Conservation (phyloP, 805 yeast genomes). For the Brettanomyces nanus region DNA sequence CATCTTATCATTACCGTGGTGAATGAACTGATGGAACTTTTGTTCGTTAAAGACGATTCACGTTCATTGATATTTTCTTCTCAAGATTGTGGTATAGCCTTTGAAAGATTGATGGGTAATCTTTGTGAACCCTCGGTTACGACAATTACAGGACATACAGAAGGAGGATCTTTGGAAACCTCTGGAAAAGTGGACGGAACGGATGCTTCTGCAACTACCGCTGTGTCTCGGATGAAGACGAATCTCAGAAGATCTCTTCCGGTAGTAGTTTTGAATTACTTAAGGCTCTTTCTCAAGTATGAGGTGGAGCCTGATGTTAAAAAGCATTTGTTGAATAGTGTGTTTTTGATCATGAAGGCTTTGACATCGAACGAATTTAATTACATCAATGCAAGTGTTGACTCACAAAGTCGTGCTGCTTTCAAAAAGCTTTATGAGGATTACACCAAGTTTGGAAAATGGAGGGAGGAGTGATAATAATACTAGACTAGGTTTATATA, state of each 20-base stretch:
- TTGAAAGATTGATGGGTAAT: conserved; percentile 52
- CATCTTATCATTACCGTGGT: conserved; percentile 51
- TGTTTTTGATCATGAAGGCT: conserved; percentile 60
- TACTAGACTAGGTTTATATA: neutral
- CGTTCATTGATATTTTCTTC: conserved; percentile 9
- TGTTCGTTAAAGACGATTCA: conserved; percentile 23
- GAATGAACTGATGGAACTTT: conserved; percentile 40
- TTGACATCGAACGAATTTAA: conserved; percentile 60
- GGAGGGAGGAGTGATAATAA: conserved; percentile 50
- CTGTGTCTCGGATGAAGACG: conserved; percentile 45
- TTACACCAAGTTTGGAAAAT: conserved; percentile 71
- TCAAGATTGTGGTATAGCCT: conserved; percentile 36
- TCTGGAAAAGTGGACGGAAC: conserved; percentile 10
- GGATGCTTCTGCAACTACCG: conserved; percentile 38
- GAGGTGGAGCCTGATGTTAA: conserved; percentile 40
- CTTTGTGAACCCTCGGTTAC: conserved; percentile 63
- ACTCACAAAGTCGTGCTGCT: conserved; percentile 58
- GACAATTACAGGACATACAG: neutral
- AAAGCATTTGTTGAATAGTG: conserved; percentile 43
- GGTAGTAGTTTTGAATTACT: conserved; percentile 48
- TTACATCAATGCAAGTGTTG: conserved; percentile 55
- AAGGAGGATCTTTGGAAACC: conserved; percentile 8
- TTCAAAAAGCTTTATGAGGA: conserved; percentile 62
- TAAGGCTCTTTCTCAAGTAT: conserved; percentile 41
- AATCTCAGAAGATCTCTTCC: conserved; percentile 60